Conservation (phyloP, 441 rosid species). For the Adansonia grandidieri region DNA sequence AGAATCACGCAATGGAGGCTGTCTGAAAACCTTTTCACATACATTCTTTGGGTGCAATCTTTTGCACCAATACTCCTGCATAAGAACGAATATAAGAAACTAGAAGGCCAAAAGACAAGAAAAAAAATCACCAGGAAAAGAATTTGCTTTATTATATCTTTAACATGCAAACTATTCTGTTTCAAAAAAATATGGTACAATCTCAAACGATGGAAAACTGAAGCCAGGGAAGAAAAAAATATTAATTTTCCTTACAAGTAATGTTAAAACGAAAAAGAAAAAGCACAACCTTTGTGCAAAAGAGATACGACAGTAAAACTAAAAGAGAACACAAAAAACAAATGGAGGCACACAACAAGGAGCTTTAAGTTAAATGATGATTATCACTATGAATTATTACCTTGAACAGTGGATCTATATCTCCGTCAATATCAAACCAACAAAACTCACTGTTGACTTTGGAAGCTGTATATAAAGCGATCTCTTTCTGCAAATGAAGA, state of each 20-base stretch:
- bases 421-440: slow-evolving; percentile 96
- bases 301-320: background rate
- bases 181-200: slow-evolving; percentile 9
- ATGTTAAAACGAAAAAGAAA: slow-evolving; percentile 10
- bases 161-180: slow-evolving; percentile 11
- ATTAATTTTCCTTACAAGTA: background rate
- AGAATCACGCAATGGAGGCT: slow-evolving; percentile 89
- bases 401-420: slow-evolving; percentile 95
- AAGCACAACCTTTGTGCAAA: slow-evolving; percentile 1
- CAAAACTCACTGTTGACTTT: slow-evolving; percentile 76
- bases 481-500: slow-evolving; percentile 80
- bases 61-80: slow-evolving; percentile 98
- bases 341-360: background rate
- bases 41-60: slow-evolving; percentile 95
- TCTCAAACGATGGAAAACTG: background rate
- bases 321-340: slow-evolving; percentile 6
- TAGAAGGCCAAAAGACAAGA: slow-evolving; percentile 21
- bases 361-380: slow-evolving; percentile 13
- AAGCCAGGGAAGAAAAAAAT: background rate
- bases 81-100: slow-evolving; percentile 20
- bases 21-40: slow-evolving; percentile 95
- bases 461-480: slow-evolving; percentile 94
- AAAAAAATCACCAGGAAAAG: slow-evolving; percentile 25
- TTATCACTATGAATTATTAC: slow-evolving; percentile 38
- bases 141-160: slow-evolving; percentile 9